Base-by-base conservation (phyloP, 2,329 filamentous ascomycete species). In the Alternaria alternata region DNA sequence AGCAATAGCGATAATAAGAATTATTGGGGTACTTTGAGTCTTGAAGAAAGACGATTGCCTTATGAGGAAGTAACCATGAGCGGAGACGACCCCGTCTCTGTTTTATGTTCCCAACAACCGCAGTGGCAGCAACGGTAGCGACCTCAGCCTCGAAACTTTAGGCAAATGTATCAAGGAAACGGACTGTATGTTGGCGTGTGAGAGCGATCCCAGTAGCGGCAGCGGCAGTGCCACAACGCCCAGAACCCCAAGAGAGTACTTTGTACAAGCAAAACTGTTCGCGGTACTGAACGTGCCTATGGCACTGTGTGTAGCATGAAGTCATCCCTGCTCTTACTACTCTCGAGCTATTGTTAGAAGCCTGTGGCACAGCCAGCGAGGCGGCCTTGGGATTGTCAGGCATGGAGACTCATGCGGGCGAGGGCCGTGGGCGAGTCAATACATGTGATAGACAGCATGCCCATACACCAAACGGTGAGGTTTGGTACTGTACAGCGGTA, bases 361-460 rank as follows among this genome's bases (percentile, higher is more conserved):
- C 51, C 53, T 51, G 60, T 66, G 64, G 61, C 66, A 70, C 62
- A 58, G 62, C 63, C 57, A 71, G 58, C 67, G 65, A 47, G 57
- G 60, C 52, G 47, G 28, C 36, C 51, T 64, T 28, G 54, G 53
- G 54, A 49, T 57, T 44, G 58, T 57, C 63, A 69, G 57, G 63
- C 64, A 59, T 58, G 51, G 49, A 54, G 52, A 57, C 66, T 69
- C 65, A 71, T 62, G 69, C 62, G 58, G 54, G 57, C 60, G 56
- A 49, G 61, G 59, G 67, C 63, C 53, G 58, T 52, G 49, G 55
- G 60, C 63, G 60, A 58, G 38, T 57, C 53, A 32, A 57, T 60
- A 36, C 48, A 38, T 34, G 36, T 57, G 51, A 55, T 58, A 46
- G 59, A 54, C 54, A 51, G 52, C 51, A 59, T 59, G 48, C 54